Evolutionary conservation across 2,329 filamentous ascomycete genomes (phyloP), one percentile per base, ranked within the genome.

Genomic region (Neofusicoccum sp.): DNA sequence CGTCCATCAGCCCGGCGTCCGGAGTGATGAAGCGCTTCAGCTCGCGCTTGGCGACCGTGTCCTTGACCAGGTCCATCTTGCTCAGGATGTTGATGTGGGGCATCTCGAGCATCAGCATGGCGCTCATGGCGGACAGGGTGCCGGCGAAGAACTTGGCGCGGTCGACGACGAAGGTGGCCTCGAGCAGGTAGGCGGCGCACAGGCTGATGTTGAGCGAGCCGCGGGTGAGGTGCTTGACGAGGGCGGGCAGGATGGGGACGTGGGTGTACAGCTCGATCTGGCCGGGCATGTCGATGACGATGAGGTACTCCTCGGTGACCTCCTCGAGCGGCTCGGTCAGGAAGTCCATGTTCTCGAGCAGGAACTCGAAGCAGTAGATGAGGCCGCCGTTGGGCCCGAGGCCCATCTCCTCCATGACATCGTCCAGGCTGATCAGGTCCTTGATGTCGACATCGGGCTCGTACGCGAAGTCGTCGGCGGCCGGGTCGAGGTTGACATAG

Each of bases 181-280:
- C 95, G 67, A 99, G 88, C 36, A 99, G 86, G 77, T 98, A 99
- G 8, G 94, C 87, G 47, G 95, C 95, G 75, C 94, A 97, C 70
- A 98, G 87, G 71, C 90, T 92, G 74, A 98, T 90, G 77, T 97
- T 94, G 68, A 98, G 83, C 22, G 89, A 86, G 7, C 93, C 93
- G 9, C 90, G 87, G 45, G 89, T 92, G 58, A 98, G 84, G 74
- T 92, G 92, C 71, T 89, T 89, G 68, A 94, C 88, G 52, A 99
- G 85, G 22, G 88, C 86, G 1, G 95, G 95, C 36, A 99, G 82
- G 68, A 99, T 90, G 43, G 95, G 95, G 37, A 98, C 91, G 76
- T 99, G 95, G 2, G 94, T 98, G 80, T 98, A 99, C 12, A 99
- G 87, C 80, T 99, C 95, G 77, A 99, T 98, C 81, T 99, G 95